Evolutionary conservation across 768 basidiomycete species (phyloP).

Genomic region (Lepiota subincarnata): DNA sequence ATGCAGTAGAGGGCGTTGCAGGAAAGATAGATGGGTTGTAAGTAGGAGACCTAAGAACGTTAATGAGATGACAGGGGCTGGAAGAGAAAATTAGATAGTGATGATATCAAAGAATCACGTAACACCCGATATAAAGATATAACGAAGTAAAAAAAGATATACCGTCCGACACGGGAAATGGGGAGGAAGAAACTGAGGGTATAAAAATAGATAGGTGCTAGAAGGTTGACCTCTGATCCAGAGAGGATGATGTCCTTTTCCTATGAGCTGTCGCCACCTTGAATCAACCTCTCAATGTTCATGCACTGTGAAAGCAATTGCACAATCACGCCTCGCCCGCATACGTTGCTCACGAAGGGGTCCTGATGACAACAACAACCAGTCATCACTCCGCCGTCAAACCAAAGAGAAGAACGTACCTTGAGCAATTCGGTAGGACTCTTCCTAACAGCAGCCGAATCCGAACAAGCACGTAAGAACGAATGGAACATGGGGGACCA

Average conservation of each 20-base stretch:
- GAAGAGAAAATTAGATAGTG: slow-evolving; percentile 9
- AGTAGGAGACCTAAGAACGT: slow-evolving; percentile 14
- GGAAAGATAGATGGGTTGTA: slow-evolving; percentile 55
- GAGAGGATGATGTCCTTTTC: neutral
- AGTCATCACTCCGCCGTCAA: neutral
- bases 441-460: slow-evolving; percentile 54
- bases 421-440: slow-evolving; percentile 51
- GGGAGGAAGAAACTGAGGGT: slow-evolving; percentile 6
- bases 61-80: no score
- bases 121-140: slow-evolving; percentile 9
- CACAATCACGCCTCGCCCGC: slow-evolving; percentile 62
- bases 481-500: slow-evolving; percentile 71
- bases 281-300: slow-evolving; percentile 52
- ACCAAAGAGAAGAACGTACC: slow-evolving; percentile 33
- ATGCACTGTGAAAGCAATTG: slow-evolving; percentile 65
- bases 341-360: slow-evolving; percentile 62
- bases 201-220: slow-evolving; percentile 2
- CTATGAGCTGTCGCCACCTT: slow-evolving; percentile 17
- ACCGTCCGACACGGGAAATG: neutral
- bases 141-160: slow-evolving; percentile 13
- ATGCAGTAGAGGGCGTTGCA: slow-evolving; percentile 66
- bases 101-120: slow-evolving; percentile 15
- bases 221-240: neutral
- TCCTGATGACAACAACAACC: slow-evolving; percentile 33
- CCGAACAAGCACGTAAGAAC: slow-evolving; percentile 64